Conservation (phyloP, 2,329 filamentous ascomycete species). For the Cadophora luteo-olivacea region DNA sequence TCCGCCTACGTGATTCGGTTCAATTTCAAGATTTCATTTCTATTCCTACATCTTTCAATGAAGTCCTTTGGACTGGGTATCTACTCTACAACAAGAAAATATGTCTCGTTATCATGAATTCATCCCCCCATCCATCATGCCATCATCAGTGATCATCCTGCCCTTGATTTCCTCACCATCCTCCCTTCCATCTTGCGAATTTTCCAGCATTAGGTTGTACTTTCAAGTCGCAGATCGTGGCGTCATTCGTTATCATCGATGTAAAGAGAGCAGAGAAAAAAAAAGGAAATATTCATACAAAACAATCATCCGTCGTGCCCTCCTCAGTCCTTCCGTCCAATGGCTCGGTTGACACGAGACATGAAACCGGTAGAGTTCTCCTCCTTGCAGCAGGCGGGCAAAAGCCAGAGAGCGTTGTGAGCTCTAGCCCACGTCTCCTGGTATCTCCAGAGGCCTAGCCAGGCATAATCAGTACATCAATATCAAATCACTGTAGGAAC, state of each 20-base stretch:
- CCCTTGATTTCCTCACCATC: not conserved
- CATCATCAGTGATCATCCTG: not conserved
- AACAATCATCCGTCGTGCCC: not conserved
- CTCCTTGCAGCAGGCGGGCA: slow-evolving; percentile 6
- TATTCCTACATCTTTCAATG: slow-evolving; percentile 15
- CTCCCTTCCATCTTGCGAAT: not conserved
- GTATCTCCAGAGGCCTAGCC: not conserved
- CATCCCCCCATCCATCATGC: not conserved
- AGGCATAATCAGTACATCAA: not conserved
- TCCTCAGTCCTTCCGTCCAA: slow-evolving; percentile 7
- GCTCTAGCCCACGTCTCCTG: not conserved
- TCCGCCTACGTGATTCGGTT: too few relatives aligned
- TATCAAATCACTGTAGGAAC: too few relatives aligned
- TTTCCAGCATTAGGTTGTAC: not conserved
- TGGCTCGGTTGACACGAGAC: slow-evolving; percentile 1
- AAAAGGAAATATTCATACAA: not conserved
- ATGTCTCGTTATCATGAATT: slow-evolving; percentile 1
- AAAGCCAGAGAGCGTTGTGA: not conserved
- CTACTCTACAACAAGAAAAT: slow-evolving; percentile 18
- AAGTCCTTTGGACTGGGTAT: slow-evolving; percentile 7
- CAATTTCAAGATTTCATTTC: not conserved
- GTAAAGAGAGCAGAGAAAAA: not conserved
- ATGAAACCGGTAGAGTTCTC: slow-evolving; percentile 6
- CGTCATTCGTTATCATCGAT: not conserved
- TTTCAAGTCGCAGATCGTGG: not conserved